Conservation (phyloP, 2,329 filamentous ascomycete species). For the Phyllosticta paracitricarpa region DNA sequence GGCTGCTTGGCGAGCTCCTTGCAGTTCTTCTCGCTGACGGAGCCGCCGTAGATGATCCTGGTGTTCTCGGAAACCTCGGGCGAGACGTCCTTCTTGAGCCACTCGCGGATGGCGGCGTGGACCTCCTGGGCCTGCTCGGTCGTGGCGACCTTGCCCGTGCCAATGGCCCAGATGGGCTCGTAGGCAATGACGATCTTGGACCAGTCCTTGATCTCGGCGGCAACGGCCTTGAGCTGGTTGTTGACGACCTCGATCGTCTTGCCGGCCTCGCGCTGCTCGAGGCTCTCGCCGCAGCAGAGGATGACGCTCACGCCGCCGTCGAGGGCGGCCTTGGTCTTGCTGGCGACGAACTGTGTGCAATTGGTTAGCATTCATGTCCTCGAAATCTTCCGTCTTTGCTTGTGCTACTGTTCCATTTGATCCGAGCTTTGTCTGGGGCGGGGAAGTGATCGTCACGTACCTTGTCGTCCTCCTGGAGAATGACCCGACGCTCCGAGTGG, state of each 20-base stretch:
- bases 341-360: constrained; percentile 55
- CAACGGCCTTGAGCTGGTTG: constrained; percentile 72
- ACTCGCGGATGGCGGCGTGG: constrained; percentile 73
- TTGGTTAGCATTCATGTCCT: background rate
- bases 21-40: constrained; percentile 98
- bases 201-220: constrained; percentile 76
- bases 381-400: background rate
- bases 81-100: constrained; percentile 68
- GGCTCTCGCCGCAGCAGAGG: constrained; percentile 92
- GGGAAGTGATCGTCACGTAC: constrained; percentile 22
- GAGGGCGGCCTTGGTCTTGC: constrained; percentile 88
- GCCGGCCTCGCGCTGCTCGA: constrained; percentile 79
- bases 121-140: constrained; percentile 34
- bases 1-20: constrained; percentile 79
- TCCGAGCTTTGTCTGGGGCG: background rate
- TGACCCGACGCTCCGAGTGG: constrained; percentile 88
- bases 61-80: constrained; percentile 73
- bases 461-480: constrained; percentile 76
- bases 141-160: constrained; percentile 57
- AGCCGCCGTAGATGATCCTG: constrained; percentile 91
- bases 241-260: constrained; percentile 83
- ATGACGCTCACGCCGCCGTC: constrained; percentile 84
- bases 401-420: background rate
- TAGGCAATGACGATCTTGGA: constrained; percentile 92
- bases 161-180: constrained; percentile 93